Base-by-base conservation (phyloP, 257 asterid genomes). In the Osmanthus fragrans region DNA sequence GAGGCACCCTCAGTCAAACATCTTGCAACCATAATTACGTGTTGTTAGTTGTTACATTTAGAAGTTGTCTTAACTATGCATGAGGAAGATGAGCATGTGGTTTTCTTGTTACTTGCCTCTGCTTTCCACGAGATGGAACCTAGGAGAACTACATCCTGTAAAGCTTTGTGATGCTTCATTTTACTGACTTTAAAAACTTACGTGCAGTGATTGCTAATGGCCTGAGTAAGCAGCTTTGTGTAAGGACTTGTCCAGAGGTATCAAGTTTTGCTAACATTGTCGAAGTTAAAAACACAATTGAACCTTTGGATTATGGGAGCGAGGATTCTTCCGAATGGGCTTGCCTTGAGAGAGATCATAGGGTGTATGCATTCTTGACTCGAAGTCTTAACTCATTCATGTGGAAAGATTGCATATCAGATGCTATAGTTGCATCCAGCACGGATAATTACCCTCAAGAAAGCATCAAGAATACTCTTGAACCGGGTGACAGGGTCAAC, bases 381-480 rank as follows among this genome's bases (percentile, higher is more conserved):
- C 80, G 76, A 76, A 84, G 84, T 45, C 89, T 92, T 25, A 76
- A 83, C 40, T 70, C 85, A 19, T 86, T 66, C 33, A 64, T 69
- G 0, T 79, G 68, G 29, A 82, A 81, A 70, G 84, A 87, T 40
- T 92, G 96, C 86, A 77, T 92, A 74, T 45, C 75, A 23, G 94
- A 86, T 78, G 92, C 94, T 70, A 74, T 94, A 18, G 73, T 82
- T 80, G 98, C 96, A 33, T 92, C 97, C 7, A 94, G 93, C 70
- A 94, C 97, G 0, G 98, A 94, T 73, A 87, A 90, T 81, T 89
- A 89, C 84, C 96, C 97, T 3, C 81, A 80, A 23, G 98, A 92
- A 78, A 92, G 94, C 85, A 83, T 94, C 72, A 76, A 68, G 81
- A 92, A 94, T 73, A 92, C 98, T 11, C 73, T 94, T 58, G 84